phyloP scores from a whole-genome alignment of 2,329 filamentous ascomycete species.

The Fusarium sp. region DNA sequence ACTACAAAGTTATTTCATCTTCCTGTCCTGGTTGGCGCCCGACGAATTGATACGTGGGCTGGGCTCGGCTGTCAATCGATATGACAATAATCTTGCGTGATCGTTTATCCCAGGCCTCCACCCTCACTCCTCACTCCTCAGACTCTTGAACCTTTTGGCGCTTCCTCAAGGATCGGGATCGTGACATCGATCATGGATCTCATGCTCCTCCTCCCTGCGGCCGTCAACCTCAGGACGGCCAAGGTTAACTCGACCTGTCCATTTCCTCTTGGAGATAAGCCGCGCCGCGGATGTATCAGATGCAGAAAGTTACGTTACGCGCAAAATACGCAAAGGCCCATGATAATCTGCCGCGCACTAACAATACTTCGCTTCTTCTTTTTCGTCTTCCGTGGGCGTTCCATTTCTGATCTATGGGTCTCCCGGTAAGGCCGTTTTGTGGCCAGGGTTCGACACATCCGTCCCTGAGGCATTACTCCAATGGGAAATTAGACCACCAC shows the following conservation, averaged over 20 bases:
- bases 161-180: constrained; percentile 13
- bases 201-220: constrained; percentile 36
- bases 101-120: constrained; percentile 20
- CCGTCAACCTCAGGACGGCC: constrained; percentile 41
- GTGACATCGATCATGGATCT: constrained; percentile 15
- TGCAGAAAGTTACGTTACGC: constrained; percentile 20
- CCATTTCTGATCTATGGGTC: constrained; percentile 40
- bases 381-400: constrained; percentile 30
- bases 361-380: constrained; percentile 15
- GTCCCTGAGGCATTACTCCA: constrained; percentile 34
- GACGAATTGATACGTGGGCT: constrained; percentile 13
- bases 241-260: constrained; percentile 23
- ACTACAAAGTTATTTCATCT: constrained; percentile 14
- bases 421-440: constrained; percentile 40
- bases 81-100: constrained; percentile 15
- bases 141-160: constrained; percentile 5
- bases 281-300: constrained; percentile 32
- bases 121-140: too few species aligned
- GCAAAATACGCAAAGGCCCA: constrained; percentile 1
- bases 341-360: constrained; percentile 35
- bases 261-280: constrained; percentile 36
- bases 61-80: constrained; percentile 13
- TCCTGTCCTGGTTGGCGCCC: constrained; percentile 6
- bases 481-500: constrained; percentile 42
- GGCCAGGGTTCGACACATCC: constrained; percentile 30